Evolutionary conservation across 345 rosid species (phyloP).

Genomic region (Laguncularia racemosa): DNA sequence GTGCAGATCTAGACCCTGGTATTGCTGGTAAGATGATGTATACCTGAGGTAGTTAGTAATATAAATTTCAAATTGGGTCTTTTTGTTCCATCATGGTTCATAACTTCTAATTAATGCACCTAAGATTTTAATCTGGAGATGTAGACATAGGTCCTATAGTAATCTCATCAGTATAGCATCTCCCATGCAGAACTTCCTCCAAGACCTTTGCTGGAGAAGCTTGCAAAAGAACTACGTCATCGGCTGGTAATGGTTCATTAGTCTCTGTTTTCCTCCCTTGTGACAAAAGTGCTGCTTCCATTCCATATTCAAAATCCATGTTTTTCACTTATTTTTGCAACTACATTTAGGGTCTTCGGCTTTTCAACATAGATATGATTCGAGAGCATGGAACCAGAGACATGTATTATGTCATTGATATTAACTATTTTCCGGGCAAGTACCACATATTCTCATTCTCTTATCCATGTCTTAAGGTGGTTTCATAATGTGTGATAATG

Average conservation of each 20-base stretch:
- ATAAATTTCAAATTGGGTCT: background rate
- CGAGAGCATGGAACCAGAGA: conserved; percentile 72
- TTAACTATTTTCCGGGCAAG: conserved; percentile 92
- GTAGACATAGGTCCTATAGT: background rate
- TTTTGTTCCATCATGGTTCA: background rate
- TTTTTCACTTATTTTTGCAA: background rate
- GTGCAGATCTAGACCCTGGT: conserved; percentile 69
- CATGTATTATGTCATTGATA: conserved; percentile 75
- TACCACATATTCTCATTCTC: background rate
- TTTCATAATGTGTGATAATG: too few relatives aligned
- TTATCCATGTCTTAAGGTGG: too few relatives aligned
- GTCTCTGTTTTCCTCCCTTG: background rate
- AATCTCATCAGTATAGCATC: background rate
- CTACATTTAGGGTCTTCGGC: conserved; percentile 49
- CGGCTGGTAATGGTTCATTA: conserved; percentile 37
- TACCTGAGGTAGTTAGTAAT: background rate
- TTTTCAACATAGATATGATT: conserved; percentile 90
- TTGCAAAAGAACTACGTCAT: conserved; percentile 60
- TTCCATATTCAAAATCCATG: background rate
- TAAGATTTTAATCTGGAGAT: background rate
- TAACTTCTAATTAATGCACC: background rate
- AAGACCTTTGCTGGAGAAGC: conserved; percentile 60
- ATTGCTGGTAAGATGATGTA: conserved; percentile 46
- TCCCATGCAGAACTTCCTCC: conserved; percentile 81
- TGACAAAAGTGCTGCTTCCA: background rate